phyloP scores from a whole-genome alignment of 1,284 basidiomycete species.

The Irpex sp. region DNA sequence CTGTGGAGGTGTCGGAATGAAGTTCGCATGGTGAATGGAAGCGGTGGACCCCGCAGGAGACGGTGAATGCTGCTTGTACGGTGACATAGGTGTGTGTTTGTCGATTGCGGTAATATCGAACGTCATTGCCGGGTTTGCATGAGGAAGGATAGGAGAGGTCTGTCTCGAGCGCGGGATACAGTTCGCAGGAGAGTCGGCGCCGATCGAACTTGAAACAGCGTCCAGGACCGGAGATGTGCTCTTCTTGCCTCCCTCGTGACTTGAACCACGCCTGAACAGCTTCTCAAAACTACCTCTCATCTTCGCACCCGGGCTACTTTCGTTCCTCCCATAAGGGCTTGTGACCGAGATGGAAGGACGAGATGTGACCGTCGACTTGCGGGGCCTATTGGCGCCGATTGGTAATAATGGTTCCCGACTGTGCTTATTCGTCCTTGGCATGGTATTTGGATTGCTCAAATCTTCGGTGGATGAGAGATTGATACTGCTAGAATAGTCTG shows the following conservation, averaged over 20 bases:
- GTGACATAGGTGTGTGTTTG: constrained; percentile 12
- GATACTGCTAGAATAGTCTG: constrained; percentile 29
- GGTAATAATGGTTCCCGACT: constrained; percentile 69
- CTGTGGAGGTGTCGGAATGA: constrained; percentile 32
- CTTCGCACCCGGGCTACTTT: constrained; percentile 31
- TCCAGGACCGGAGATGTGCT: constrained; percentile 11
- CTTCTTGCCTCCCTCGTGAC: constrained; percentile 39
- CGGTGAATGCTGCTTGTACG: constrained; percentile 23
- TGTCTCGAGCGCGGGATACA: constrained; percentile 20
- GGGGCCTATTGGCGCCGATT: constrained; percentile 26
- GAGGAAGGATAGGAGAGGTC: constrained; percentile 21
- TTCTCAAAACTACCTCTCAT: constrained; percentile 53
- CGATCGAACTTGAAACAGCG: constrained; percentile 3
- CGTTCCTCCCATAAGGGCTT: constrained; percentile 23
- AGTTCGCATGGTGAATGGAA: constrained; percentile 34
- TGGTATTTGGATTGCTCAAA: constrained; percentile 20
- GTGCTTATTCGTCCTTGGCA: constrained; percentile 39
- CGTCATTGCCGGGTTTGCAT: constrained; percentile 17
- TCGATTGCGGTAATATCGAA: constrained; percentile 22
- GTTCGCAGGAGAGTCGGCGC: constrained; percentile 8
- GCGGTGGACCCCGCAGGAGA: constrained; percentile 19
- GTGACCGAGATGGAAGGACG: constrained; percentile 26
- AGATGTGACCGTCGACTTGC: constrained; percentile 19
- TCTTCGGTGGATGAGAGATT: constrained; percentile 28
- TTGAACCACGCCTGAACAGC: constrained; percentile 51